These are phyloP conservation scores for Capronia epimyces DNA, from an alignment of 2,329 filamentous ascomycete species.

Conservation along the genomic window DNA sequence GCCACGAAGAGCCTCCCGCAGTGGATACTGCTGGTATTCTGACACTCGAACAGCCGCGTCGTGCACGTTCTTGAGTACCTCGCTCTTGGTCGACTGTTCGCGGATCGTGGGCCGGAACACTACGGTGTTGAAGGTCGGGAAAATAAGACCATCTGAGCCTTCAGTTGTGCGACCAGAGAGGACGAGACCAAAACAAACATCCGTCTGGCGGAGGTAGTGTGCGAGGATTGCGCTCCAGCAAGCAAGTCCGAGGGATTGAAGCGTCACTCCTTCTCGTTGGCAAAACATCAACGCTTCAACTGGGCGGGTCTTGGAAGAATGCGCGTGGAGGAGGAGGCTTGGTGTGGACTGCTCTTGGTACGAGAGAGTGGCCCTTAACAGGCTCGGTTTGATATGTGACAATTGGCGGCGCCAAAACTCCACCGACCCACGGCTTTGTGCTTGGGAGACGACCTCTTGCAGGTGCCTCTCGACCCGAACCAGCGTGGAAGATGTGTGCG, in stretches of 20 bases:
- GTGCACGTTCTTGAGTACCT: constrained; percentile 69
- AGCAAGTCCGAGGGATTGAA: constrained; percentile 70
- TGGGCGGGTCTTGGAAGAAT: constrained; percentile 41
- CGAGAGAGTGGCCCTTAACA: neutral
- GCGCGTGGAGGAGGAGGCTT: constrained; percentile 43
- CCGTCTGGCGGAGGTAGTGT: constrained; percentile 57
- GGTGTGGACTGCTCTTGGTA: neutral
- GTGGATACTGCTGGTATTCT: constrained; percentile 70
- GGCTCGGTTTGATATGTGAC: constrained; percentile 20
- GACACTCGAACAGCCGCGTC: constrained; percentile 60
- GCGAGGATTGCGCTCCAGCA: constrained; percentile 70
- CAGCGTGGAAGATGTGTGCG: neutral
- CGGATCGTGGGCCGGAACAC: constrained; percentile 68
- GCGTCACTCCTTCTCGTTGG: constrained; percentile 59
- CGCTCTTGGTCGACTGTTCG: constrained; percentile 49
- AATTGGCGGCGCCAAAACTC: constrained; percentile 70
- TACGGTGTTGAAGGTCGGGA: constrained; percentile 90
- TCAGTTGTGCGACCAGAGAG: constrained; percentile 78
- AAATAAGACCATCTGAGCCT: constrained; percentile 62
- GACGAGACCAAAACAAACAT: constrained; percentile 76
- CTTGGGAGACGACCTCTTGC: constrained; percentile 51
- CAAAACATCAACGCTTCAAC: constrained; percentile 55
- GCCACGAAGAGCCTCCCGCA: constrained; percentile 61
- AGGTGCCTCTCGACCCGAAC: constrained; percentile 36
- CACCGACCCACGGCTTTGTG: constrained; percentile 44